phyloP scores from a whole-genome alignment of 2,329 filamentous ascomycete genomes.

The Colletotrichum sp. region DNA sequence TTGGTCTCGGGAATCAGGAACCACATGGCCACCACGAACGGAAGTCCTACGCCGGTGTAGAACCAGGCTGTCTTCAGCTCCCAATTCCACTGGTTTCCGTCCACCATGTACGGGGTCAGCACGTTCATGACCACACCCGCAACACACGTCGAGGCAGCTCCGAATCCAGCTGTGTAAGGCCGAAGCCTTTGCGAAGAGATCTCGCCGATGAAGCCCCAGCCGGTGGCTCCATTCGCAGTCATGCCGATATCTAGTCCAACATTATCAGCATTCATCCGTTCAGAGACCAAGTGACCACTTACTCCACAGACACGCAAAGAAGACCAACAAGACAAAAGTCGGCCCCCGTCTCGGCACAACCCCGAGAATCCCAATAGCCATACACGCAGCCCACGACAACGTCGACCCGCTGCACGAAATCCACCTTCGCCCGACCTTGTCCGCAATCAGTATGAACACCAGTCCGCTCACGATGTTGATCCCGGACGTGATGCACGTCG shows the following conservation, averaged over 20 bases:
- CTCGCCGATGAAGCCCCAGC: slow-evolving; percentile 36
- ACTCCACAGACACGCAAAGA: slow-evolving; percentile 29
- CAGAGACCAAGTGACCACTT: neutral
- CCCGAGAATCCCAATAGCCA: slow-evolving; percentile 24
- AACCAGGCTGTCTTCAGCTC: slow-evolving; percentile 36
- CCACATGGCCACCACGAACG: slow-evolving; percentile 31
- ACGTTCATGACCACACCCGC: slow-evolving; percentile 26
- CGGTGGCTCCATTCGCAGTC: slow-evolving; percentile 29
- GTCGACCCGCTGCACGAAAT: slow-evolving; percentile 22
- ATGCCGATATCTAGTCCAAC: slow-evolving; percentile 25
- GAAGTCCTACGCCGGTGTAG: slow-evolving; percentile 30
- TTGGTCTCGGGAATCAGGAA: slow-evolving; percentile 21
- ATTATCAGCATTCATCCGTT: neutral
- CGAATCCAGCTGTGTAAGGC: slow-evolving; percentile 34
- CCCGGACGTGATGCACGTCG: slow-evolving; percentile 25
- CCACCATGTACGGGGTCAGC: slow-evolving; percentile 36
- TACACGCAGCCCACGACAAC: slow-evolving; percentile 18
- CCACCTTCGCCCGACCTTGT: slow-evolving; percentile 21
- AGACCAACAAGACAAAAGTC: slow-evolving; percentile 22
- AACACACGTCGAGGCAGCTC: slow-evolving; percentile 28
- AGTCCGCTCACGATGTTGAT: slow-evolving; percentile 25
- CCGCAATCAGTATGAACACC: slow-evolving; percentile 21
- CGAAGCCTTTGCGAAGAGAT: slow-evolving; percentile 40
- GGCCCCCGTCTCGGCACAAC: slow-evolving; percentile 19
- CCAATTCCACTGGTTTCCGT: slow-evolving; percentile 34